Evolutionary conservation across 2,329 filamentous ascomycete genomes (phyloP).

Genomic region (Knufia fluminis): DNA sequence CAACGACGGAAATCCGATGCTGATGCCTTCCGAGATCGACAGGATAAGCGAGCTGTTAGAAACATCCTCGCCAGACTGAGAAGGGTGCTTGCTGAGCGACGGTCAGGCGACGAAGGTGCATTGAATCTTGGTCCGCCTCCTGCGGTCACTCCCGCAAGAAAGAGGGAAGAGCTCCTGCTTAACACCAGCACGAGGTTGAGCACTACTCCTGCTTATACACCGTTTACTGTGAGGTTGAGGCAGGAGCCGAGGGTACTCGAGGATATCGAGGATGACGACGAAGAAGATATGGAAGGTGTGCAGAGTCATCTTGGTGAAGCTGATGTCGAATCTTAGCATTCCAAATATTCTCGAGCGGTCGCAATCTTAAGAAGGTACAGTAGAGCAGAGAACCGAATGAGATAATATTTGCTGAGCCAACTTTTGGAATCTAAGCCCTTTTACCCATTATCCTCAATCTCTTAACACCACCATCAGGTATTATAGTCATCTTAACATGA

Average conservation of each 20-base stretch:
- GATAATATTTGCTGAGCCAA: no score
- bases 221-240: slow-evolving; percentile 6
- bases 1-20: slow-evolving; percentile 6
- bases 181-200: slow-evolving; percentile 9
- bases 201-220: slow-evolving; percentile 12
- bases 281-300: neutral
- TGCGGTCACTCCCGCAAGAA: slow-evolving; percentile 5
- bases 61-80: slow-evolving; percentile 5
- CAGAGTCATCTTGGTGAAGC: neutral
- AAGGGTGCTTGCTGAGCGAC: neutral
- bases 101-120: slow-evolving; percentile 2
- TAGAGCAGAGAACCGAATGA: no score
- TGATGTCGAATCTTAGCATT: neutral
- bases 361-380: no score
- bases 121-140: neutral
- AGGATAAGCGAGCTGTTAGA: slow-evolving; percentile 1
- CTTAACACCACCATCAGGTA: slow-evolving; percentile 90
- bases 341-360: no score
- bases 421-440: slow-evolving; percentile 31
- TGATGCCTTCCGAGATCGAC: slow-evolving; percentile 5
- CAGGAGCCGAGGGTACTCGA: neutral
- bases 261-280: slow-evolving; percentile 6
- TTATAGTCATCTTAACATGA: slow-evolving; percentile 83
- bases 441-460: slow-evolving; percentile 68
- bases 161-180: slow-evolving; percentile 9